Percentiles rank a stretch among this genome's conserved stretches.
phyloP scores from a whole-genome alignment of 306 rosid species.

The Rosa chinensis region DNA sequence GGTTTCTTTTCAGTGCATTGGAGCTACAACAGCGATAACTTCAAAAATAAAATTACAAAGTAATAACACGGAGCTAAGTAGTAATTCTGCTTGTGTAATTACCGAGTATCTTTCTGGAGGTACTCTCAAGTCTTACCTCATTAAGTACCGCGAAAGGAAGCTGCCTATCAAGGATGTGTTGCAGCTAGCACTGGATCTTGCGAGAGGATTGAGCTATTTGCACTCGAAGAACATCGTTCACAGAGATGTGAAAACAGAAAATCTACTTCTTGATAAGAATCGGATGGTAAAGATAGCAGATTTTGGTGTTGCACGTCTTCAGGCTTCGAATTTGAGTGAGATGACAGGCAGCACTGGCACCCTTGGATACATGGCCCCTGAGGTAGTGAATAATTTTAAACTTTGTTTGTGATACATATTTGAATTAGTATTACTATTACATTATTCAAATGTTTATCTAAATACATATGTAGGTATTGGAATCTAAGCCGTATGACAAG shows the following conservation, averaged over 20 bases:
- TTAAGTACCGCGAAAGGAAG: neutral
- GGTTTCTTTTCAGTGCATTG: neutral
- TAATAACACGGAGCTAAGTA: neutral
- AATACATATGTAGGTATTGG: slow-evolving; percentile 17
- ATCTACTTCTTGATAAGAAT: slow-evolving; percentile 6
- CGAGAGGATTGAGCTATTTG: slow-evolving; percentile 6
- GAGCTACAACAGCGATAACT: neutral
- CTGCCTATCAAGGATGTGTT: neutral
- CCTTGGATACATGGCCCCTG: slow-evolving; percentile 19
- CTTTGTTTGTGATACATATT: neutral
- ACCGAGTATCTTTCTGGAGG: slow-evolving; percentile 9
- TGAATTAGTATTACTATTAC: neutral
- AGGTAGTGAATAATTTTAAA: neutral
- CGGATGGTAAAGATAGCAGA: slow-evolving; percentile 3
- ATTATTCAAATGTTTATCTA: neutral
- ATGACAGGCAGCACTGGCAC: slow-evolving; percentile 22
- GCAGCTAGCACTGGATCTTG: slow-evolving; percentile 5
- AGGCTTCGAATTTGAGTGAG: slow-evolving; percentile 3
- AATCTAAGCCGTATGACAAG: slow-evolving; percentile 3
- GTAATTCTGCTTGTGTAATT: neutral
- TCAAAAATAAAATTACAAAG: neutral
- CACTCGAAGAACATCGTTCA: slow-evolving; percentile 17
- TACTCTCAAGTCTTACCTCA: neutral
- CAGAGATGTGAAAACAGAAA: slow-evolving; percentile 12
- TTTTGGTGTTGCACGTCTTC: slow-evolving; percentile 10